Evolutionary conservation across 75 land plant genomes (phyloP).

Genomic region (Sequoia sempervirens): DNA sequence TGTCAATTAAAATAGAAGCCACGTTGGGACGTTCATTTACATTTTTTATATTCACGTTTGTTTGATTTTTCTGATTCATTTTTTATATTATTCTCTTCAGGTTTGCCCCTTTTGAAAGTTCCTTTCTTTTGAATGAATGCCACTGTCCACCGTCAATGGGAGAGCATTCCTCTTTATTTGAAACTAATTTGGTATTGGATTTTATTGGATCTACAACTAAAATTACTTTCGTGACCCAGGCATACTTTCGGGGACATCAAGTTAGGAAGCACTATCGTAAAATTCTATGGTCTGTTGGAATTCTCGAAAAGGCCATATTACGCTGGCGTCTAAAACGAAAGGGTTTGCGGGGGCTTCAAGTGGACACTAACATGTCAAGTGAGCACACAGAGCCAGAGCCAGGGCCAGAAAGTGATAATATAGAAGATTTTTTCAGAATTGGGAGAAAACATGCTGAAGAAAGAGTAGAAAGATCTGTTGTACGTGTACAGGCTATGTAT

Average conservation of each 20-base stretch:
- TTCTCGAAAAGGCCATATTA: conserved; percentile 78
- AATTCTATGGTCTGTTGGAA: conserved; percentile 83
- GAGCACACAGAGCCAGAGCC: not conserved
- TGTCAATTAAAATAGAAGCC: not conserved
- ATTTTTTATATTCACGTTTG: not conserved
- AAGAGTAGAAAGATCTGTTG: conserved; percentile 56
- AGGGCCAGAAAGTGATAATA: conserved; percentile 20
- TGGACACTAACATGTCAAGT: conserved; percentile 8
- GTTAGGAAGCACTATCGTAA: conserved; percentile 62
- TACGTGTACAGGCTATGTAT: conserved; percentile 72
- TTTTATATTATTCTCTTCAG: not conserved
- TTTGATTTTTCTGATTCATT: not conserved
- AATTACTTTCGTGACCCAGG: conserved; percentile 24
- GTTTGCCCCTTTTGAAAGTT: not conserved
- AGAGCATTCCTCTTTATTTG: not conserved
- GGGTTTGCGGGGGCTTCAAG: conserved; percentile 73
- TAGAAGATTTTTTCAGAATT: conserved; percentile 57
- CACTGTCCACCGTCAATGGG: not conserved
- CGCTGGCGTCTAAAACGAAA: conserved; percentile 73
- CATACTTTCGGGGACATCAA: conserved; percentile 59
- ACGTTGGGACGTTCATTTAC: not conserved
- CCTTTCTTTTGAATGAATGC: not conserved
- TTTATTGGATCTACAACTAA: not conserved
- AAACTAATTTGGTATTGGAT: not conserved
- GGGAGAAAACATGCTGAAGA: conserved; percentile 69